Evolutionary conservation across 306 rosid genomes (phyloP).

Genomic region (Biancaea sappan): DNA sequence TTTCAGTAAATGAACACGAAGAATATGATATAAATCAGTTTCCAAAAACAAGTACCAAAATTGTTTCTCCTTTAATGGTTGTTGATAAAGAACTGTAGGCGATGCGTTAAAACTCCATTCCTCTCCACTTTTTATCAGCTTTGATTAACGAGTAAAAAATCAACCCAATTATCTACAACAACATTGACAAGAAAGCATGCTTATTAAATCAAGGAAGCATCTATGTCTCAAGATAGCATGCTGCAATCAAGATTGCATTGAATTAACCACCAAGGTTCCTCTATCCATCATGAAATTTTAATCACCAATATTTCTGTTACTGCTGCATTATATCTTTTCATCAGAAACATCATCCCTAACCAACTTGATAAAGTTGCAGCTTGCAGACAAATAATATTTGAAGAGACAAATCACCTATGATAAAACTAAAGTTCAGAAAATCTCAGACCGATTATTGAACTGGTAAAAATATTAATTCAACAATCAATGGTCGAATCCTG

Average conservation of each 20-base stretch:
- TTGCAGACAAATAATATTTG: background rate
- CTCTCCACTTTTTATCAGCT: background rate
- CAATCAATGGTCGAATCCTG: too few species aligned
- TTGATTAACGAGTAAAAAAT: background rate
- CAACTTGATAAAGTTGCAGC: background rate
- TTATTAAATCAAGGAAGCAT: background rate
- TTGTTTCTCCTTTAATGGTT: background rate
- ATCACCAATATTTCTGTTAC: background rate
- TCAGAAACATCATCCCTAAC: background rate
- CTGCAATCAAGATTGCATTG: background rate
- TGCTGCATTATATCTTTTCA: background rate
- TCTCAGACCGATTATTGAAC: too few species aligned
- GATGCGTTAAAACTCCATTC: background rate
- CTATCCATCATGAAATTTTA: background rate
- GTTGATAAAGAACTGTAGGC: background rate
- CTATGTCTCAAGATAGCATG: background rate
- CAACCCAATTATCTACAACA: slow-evolving; percentile 3
- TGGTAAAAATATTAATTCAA: too few species aligned
- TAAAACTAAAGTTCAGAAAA: too few species aligned
- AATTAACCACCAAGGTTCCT: slow-evolving; percentile 7
- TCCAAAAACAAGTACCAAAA: background rate
- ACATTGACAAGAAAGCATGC: too few species aligned
- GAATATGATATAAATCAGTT: background rate
- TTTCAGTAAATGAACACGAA: background rate
- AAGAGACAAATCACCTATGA: slow-evolving; percentile 1